Evolutionary conservation across 2,329 filamentous ascomycete genomes (phyloP), one percentile per base, ranked within the genome.

Genomic region (Calonectria hawksworthii): DNA sequence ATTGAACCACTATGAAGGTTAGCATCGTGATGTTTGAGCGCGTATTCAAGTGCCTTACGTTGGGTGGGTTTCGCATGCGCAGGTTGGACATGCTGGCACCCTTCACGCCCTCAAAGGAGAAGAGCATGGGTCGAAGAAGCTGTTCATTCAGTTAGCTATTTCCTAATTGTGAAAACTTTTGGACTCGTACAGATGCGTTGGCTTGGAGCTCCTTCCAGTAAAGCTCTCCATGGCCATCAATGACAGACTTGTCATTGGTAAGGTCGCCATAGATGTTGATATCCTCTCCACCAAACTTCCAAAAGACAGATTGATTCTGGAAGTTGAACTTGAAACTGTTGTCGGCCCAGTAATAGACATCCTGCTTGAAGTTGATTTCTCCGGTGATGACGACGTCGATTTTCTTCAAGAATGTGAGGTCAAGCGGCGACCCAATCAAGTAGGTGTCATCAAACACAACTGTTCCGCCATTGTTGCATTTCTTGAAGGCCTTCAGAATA

Each of bases 301-400:
- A 84, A 72, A 83, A 82, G 7, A 79, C 76, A 1, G 90, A 83
- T 91, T 90, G 89, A 75, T 94, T 93, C 79, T 94, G 93, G 84
- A 91, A 95, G 8, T 85, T 86, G 32, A 92, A 92, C 70, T 89
- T 89, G 87, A 94, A 94, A 52, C 89, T 87, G 79, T 94, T 88
- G 11, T 87, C 88, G 76, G 92, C 88, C 93, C 93, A 94, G 83
- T 94, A 94, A 77, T 91, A 88, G 2, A 92, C 92, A 80, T 95
- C 91, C 66, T 92, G 89, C 70, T 89, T 90, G 84, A 94, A 94
- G 71, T 89, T 86, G 26, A 94, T 87, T 28, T 88, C 88, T 28
- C 91, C 92, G 0, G 82, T 83, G 72, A 85, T 86, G 86, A 90
- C 89, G 6, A 94, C 84, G 81, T 95, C 93, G 36, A 94, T 87